Evolutionary conservation across 2,329 filamentous ascomycete species (phyloP).

Genomic region (Colletotrichum aenigma): DNA sequence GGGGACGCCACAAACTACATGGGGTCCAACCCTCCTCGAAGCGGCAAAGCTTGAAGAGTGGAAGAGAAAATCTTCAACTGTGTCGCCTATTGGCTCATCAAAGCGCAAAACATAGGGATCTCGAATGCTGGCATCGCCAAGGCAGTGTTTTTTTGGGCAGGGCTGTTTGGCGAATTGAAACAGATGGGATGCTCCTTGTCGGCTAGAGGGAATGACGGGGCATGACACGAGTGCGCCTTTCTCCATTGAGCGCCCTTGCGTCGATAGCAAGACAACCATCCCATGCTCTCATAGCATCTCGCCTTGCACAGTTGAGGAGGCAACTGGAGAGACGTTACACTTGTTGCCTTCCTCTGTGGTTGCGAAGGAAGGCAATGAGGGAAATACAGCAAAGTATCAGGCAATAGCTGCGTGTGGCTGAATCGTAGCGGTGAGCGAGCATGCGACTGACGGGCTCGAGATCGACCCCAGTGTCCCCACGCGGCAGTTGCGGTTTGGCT

Average conservation of each 20-base stretch:
- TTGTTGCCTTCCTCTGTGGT: background rate
- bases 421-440: background rate
- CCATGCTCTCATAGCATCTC: background rate
- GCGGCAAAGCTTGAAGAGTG: background rate
- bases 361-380: background rate
- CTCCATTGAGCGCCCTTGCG: background rate
- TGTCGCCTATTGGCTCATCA: background rate
- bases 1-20: background rate
- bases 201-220: background rate
- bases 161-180: conserved; percentile 10
- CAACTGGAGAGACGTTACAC: conserved; percentile 1
- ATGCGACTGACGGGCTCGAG: background rate
- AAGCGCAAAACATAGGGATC: background rate
- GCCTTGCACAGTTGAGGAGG: background rate
- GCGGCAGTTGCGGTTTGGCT: conserved; percentile 9
- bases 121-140: background rate
- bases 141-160: background rate
- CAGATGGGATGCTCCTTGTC: conserved; percentile 10
- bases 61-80: background rate
- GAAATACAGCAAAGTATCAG: background rate
- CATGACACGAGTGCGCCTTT: background rate
- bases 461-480: background rate
- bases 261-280: background rate
- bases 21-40: background rate
- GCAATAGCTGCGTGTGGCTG: background rate